These are phyloP conservation scores for Eucalyptus curtisii DNA, from an alignment of 345 rosid species.

Conservation along the genomic window DNA sequence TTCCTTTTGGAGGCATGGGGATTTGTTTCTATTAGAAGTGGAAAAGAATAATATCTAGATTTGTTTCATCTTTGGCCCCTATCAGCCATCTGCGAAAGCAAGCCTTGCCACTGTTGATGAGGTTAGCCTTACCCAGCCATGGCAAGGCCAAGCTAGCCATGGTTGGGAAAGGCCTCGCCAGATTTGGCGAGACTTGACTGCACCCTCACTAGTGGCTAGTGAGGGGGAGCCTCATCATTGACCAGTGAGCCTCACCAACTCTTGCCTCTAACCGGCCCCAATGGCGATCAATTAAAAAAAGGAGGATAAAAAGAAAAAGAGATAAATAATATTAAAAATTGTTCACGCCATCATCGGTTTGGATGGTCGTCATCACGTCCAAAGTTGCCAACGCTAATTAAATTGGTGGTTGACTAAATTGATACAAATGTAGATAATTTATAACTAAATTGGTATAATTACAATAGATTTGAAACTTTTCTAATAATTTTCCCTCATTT, in stretches of 20 bases:
- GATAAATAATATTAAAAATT: no score
- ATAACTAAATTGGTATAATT: no score
- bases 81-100: no score
- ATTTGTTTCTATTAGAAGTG: neutral
- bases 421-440: rapidly evolving
- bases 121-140: neutral
- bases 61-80: neutral
- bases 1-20: neutral
- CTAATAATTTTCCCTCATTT: neutral
- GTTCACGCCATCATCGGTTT: no score
- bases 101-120: neutral
- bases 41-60: neutral
- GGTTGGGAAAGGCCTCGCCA: rapidly evolving
- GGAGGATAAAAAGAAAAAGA: neutral
- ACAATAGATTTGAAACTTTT: no score
- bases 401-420: no score
- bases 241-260: rapidly evolving
- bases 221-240: neutral
- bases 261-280: rapidly evolving
- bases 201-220: neutral
- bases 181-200: neutral
- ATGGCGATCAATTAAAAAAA: rapidly evolving
- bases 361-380: no score
- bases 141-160: neutral
- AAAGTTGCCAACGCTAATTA: no score